phyloP scores from a whole-genome alignment of 495 filamentous ascomycete species.

The Astrocystis sublimbata region DNA sequence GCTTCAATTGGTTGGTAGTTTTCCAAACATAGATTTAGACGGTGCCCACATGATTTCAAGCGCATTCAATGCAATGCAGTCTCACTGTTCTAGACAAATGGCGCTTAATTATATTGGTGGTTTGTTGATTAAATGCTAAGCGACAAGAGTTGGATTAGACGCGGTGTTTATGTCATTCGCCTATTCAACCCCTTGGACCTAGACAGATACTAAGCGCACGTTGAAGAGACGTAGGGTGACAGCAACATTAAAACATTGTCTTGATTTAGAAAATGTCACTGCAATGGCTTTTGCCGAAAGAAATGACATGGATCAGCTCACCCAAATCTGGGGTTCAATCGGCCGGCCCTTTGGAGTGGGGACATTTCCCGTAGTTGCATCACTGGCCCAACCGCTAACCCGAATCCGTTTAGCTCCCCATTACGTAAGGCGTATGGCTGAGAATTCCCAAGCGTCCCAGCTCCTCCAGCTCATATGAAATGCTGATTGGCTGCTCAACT shows the following conservation, averaged over 20 bases:
- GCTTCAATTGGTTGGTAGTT: background rate
- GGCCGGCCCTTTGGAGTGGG: constrained; percentile 1
- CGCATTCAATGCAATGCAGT: constrained; percentile 4
- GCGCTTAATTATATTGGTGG: background rate
- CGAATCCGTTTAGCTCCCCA: no score
- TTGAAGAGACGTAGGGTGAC: background rate
- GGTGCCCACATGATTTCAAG: background rate
- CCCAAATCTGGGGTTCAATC: background rate
- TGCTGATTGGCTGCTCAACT: constrained; percentile 6
- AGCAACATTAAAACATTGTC: background rate
- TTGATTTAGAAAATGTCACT: background rate
- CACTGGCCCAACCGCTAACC: constrained; percentile 8
- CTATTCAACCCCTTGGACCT: no score
- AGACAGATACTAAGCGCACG: background rate
- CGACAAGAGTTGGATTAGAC: background rate
- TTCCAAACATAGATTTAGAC: background rate
- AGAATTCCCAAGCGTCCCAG: background rate
- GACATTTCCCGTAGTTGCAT: no score
- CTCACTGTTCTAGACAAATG: background rate
- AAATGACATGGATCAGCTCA: constrained; percentile 1
- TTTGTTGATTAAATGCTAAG: background rate
- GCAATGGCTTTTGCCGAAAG: background rate
- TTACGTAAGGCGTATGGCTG: background rate
- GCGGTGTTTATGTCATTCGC: constrained; percentile 1
- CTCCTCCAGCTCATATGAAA: background rate